Percentiles rank a stretch among this genome's conserved stretches.
Evolutionary conservation across 257 asterid species (phyloP).

Genomic region (Eucommia ulmoides): DNA sequence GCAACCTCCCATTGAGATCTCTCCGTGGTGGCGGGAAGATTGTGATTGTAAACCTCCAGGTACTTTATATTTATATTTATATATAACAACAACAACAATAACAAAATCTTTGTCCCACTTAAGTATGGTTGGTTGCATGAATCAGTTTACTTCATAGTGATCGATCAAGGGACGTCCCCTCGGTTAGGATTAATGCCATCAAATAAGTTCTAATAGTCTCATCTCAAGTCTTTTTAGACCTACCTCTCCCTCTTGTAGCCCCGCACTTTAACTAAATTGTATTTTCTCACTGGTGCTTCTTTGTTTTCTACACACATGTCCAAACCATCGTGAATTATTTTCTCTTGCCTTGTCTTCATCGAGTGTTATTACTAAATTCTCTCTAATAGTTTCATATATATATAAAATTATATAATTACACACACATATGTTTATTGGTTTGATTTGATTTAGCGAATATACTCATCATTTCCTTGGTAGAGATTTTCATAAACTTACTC

Average conservation of each 20-base stretch:
- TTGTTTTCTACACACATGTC: no score
- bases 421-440: background rate
- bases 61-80: background rate
- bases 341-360: background rate
- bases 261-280: no score
- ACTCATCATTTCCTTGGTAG: background rate
- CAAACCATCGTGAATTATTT: background rate
- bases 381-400: background rate
- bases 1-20: conserved; percentile 82
- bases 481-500: background rate
- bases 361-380: background rate
- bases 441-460: background rate
- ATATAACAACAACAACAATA: no score
- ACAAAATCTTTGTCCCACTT: no score
- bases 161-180: no score
- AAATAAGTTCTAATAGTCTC: background rate
- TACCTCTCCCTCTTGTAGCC: no score
- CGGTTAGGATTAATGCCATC: background rate
- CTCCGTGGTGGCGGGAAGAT: conserved; percentile 79
- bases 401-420: no score
- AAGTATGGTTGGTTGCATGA: no score
- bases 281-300: no score
- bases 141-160: no score
- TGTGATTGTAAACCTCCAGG: conserved; percentile 97
- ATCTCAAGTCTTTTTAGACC: background rate